A percentile compares a stretch with the other conserved stretches of the same genome.
phyloP scores from a whole-genome alignment of 768 basidiomycete genomes.

The Suillus placidus region DNA sequence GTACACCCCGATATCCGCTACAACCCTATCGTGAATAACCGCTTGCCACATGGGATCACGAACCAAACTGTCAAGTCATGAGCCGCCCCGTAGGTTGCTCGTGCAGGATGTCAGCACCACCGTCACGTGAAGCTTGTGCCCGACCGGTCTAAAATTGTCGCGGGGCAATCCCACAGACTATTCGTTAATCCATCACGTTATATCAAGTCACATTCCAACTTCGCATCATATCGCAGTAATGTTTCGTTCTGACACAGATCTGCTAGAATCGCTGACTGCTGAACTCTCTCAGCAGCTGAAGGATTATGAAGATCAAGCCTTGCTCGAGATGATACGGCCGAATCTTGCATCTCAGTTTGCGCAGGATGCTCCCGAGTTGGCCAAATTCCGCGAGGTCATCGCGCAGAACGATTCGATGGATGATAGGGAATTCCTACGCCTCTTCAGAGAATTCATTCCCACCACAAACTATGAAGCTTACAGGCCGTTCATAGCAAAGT shows the following conservation, averaged over 20 bases:
- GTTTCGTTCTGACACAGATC: background rate
- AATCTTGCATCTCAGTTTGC: conserved; percentile 6
- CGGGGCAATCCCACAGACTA: background rate
- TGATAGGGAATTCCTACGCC: conserved; percentile 16
- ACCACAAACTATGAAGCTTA: conserved; percentile 26
- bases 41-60: background rate
- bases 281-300: conserved; percentile 8
- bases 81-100: background rate
- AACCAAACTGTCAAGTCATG: background rate
- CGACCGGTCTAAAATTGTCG: background rate
- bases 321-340: conserved; percentile 3
- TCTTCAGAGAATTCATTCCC: conserved; percentile 22
- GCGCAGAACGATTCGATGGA: background rate
- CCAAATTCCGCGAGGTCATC: conserved; percentile 1
- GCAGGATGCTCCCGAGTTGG: background rate
- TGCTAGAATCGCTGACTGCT: background rate
- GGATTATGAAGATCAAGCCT: background rate
- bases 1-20: background rate
- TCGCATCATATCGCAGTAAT: background rate
- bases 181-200: background rate
- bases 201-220: background rate
- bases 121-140: background rate
- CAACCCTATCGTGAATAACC: background rate
- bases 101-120: background rate
- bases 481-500: conserved; percentile 21